Evolutionary conservation across 2,329 filamentous ascomycete species (phyloP).

Genomic region (Rosellinia necatrix): DNA sequence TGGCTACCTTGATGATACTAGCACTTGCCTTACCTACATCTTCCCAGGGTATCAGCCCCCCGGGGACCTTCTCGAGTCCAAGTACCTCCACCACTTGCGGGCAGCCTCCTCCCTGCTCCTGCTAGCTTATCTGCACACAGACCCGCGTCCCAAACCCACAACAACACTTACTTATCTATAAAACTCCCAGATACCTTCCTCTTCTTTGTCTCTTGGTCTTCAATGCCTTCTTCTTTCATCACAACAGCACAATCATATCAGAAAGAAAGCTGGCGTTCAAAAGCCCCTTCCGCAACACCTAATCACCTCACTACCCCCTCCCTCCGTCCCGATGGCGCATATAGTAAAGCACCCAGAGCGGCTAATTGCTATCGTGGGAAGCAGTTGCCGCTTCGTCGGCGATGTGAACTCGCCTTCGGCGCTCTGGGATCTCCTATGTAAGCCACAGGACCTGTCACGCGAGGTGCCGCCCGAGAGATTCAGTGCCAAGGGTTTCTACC

Average conservation of each 20-base stretch:
- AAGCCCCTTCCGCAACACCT: not conserved
- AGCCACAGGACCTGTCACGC: constrained; percentile 36
- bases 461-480: constrained; percentile 37
- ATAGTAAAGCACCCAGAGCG: constrained; percentile 26
- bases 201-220: not conserved
- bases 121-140: not conserved
- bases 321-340: constrained; percentile 26
- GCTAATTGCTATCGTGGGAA: constrained; percentile 40
- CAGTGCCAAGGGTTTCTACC: constrained; percentile 38
- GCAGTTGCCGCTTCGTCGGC: constrained; percentile 40
- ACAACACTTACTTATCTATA: not conserved
- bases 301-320: not conserved
- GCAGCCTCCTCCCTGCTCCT: too few species aligned
- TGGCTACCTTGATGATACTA: not conserved
- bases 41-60: not conserved
- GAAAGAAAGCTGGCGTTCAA: not conserved
- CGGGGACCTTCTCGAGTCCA: too few species aligned
- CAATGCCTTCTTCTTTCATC: not conserved
- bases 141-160: not conserved
- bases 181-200: not conserved
- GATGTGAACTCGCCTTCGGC: constrained; percentile 34
- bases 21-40: too few species aligned
- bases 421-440: constrained; percentile 37
- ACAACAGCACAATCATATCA: not conserved
- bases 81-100: too few species aligned